Conservation (phyloP, 139 green algal genomes). For the Diplosphaera chodatii region DNA sequence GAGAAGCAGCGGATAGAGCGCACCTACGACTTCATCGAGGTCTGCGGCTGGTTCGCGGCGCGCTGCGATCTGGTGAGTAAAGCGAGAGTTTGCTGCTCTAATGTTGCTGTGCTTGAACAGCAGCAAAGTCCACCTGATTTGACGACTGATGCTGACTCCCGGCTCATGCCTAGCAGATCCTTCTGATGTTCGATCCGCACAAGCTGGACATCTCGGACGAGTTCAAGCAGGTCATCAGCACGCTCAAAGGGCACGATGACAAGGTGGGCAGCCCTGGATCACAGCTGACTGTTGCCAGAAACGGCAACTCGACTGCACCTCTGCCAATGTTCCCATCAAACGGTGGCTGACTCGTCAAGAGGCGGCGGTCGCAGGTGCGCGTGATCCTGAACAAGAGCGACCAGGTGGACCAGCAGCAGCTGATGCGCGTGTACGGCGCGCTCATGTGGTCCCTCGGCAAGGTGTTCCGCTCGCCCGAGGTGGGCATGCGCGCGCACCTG, state of each 20-base stretch:
- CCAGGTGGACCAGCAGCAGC: constrained; percentile 84
- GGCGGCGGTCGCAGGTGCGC: constrained; percentile 64
- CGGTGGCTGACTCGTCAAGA: too few species aligned
- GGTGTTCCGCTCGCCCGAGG: constrained; percentile 89
- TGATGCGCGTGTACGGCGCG: constrained; percentile 98
- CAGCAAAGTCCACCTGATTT: too few species aligned
- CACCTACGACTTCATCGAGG: constrained; percentile 89
- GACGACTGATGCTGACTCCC: too few species aligned
- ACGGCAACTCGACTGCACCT: too few species aligned
- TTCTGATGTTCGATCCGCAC: constrained; percentile 97
- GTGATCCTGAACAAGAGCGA: constrained; percentile 98
- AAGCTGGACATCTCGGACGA: constrained; percentile 90
- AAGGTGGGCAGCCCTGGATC: too few species aligned
- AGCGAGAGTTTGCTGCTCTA: too few species aligned
- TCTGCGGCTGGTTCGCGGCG: constrained; percentile 86
- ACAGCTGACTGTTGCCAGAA: too few species aligned
- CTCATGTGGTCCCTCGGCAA: constrained; percentile 98
- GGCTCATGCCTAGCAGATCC: constrained; percentile 45
- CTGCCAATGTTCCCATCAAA: too few species aligned
- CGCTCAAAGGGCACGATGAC: constrained; percentile 82
- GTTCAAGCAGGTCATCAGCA: constrained; percentile 82
- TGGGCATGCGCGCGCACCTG: constrained; percentile 2
- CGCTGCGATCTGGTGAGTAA: constrained; percentile 71
- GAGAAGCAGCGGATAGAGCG: constrained; percentile 95
- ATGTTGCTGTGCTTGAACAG: too few species aligned